Base-by-base conservation (phyloP, 1,139 yeast genomes). In the Debaryomyces fabryi region DNA sequence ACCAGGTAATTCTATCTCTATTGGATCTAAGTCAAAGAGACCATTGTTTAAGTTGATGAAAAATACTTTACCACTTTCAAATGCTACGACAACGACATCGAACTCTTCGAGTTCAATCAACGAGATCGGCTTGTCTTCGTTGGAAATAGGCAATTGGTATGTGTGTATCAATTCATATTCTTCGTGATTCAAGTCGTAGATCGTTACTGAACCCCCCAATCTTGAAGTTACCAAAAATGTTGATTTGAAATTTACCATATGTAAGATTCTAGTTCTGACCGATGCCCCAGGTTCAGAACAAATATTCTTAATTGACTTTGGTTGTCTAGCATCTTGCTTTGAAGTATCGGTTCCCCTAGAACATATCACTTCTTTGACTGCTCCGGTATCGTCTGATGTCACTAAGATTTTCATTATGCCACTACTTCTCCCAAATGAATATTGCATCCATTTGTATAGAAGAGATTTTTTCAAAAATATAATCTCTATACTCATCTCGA, bases 261-360 rank as follows among this genome's bases (percentile, higher is more conserved):
- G 55, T 44, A 59, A 49, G 46, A 72, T 65, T 52, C 69, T 65
- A 30, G 68, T 55, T 47, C 59, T 65, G 36, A 58, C 53, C 7
- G 70, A 60, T 24, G 61, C 51, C 10, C 64, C 60, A 6, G 69
- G 79, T 44, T 71, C 72, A 7, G 63, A 58, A 44, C 77, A 69
- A 47, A 70, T 71, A 39, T 74, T 68, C 43, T 63, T 72, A 20
- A 81, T 64, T 33, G 77, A 67, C 42, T 69, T 72, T 2, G 88
- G 86, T 53, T 81, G 85, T n/a, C 65, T 60, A 0, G 81, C 84
- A 45, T 76, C 79, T 58, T 82, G 80, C 46, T 74, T 73, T 4
- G 92, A 85, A 5, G 92, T 86, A 57, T 87, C 90, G 0, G 89
- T 83, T 0, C 90, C 90, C 49, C 74, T 70, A 33, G 68, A 60